Evolutionary conservation across 1,284 basidiomycete species (phyloP), one percentile per base, ranked within the genome.

Genomic region (Rhodotorula sp.): DNA sequence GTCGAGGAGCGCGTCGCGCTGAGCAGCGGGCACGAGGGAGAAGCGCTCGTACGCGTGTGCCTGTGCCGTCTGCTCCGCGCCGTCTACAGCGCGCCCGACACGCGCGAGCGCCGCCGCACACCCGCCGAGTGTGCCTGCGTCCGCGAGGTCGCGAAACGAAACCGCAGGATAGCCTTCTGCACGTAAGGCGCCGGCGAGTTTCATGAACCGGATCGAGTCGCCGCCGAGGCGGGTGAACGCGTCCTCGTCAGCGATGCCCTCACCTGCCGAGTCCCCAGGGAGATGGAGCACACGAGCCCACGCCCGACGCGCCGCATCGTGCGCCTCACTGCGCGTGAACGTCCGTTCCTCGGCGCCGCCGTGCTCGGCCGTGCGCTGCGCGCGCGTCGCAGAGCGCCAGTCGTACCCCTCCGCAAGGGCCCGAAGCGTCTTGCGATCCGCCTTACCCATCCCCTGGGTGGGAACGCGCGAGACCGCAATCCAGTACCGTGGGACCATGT

Each of bases 201-300:
- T 71, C 70, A 78, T 70, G 64, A 78, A 76, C 5, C 76, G 69
- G 61, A 78, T 78, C 51, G 76, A 78, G 56, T 78, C 78, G 27
- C 78, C 78, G 4, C 78, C 78, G 9, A 78, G 65, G 46, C 67
- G 72, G 10, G 73, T 70, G 64, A 78, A 78, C 17, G 64, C 65
- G 62, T 78, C 78, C 8, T 66, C 53, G 46, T 73, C 71, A 8
- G 55, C 70, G 34, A 78, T 72, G 2, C 67, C 57, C 19, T 29
- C 32, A 13, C 60, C 60, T 1, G 5, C n/a, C 3, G 67, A 69
- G 5, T 62, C 61, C 6, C 36, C 46, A 3, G 37, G n/a, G 2
- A 71, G 25, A 10, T 71, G 69, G 25, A 78, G 65, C 10, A 75
- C 73, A 22, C 36, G 41, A 3, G 69, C 53, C 76, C 76, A 78